Base-by-base conservation (phyloP, 345 rosid genomes). In the Sisymbrium irio region DNA sequence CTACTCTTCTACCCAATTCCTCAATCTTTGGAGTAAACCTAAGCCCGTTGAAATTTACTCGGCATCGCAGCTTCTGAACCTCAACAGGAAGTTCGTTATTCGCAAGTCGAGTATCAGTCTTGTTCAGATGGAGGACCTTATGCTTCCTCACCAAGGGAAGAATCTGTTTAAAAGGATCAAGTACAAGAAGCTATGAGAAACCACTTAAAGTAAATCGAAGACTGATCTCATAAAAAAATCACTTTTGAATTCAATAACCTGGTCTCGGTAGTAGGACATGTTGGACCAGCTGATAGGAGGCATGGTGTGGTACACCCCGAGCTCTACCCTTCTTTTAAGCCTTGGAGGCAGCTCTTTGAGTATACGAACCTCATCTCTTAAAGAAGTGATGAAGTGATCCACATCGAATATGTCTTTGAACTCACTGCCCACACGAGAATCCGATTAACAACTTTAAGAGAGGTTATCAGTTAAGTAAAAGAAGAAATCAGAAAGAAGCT, bases 11-110 rank as follows among this genome's bases (percentile, higher is more conserved):
- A 61, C 97, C 98, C 75, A 96, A 75, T 75, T 90, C 96, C 85
- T 96, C 99, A 59, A 96, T 90, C 83, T 89, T 94, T 66, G 90
- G 74, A 75, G 99, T 92, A 68, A 96, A 96, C 74, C 85, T 90
- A 78, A 96, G 75, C 36, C 97, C 96, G 60, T 84, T 82, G 74
- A 82, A 96, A 74, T 96, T 92, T 57, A 89, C 99, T 72, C 98
- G 83, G 75, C 99, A 96, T 2, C 99, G 86, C 66, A 96, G 82
- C 86, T 86, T 96, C 87, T 96, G 99, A 66, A 92, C 75, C 74
- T 92, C 93, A 37, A 83, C 53, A 11, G 95, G 92, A 51, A 85
- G 90, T 32, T 71, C 82, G 56, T 90, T 92, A 49, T 96, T 96
- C 46, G 96, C 95, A 72, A 96, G 94, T 66, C 99, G 84, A 41